Evolutionary conservation across 73 alveolate genomes (phyloP).

Genomic region (Chromera velia): DNA sequence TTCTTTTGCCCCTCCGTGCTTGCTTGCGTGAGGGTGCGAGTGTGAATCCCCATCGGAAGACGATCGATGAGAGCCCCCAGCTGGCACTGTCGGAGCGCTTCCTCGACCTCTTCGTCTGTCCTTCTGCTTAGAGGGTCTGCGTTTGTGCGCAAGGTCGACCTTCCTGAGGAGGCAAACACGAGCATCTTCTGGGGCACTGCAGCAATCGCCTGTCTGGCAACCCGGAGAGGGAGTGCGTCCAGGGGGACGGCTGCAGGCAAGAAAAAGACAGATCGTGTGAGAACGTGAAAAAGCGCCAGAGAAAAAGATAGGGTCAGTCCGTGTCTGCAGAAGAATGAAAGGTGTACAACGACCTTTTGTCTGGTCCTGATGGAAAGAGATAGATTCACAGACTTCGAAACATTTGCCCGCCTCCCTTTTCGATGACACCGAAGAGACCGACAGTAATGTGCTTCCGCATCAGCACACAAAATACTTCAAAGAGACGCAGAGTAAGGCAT

Average conservation of each 20-base stretch:
- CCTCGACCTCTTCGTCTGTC: background rate
- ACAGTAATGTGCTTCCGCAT: too few relatives aligned
- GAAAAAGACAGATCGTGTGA: background rate
- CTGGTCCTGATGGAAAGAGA: too few relatives aligned
- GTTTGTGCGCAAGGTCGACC: background rate
- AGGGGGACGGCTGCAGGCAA: background rate
- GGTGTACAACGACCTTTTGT: too few relatives aligned
- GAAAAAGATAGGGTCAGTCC: too few relatives aligned
- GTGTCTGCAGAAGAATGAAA: too few relatives aligned
- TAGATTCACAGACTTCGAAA: background rate
- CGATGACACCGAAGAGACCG: too few relatives aligned
- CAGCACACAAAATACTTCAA: too few relatives aligned
- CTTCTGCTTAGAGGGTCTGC: background rate
- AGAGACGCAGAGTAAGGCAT: too few relatives aligned
- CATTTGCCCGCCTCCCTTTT: background rate
- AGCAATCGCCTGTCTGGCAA: background rate
- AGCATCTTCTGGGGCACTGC: background rate
- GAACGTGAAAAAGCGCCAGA: background rate
- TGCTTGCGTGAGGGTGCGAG: too few relatives aligned
- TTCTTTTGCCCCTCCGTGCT: too few relatives aligned
- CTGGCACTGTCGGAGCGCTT: background rate
- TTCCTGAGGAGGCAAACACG: background rate
- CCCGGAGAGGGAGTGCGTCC: background rate
- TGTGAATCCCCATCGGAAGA: background rate
- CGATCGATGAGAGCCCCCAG: background rate